A percentile compares a stretch with the other conserved stretches of the same genome.
phyloP scores from a whole-genome alignment of 1,284 basidiomycete genomes.

The Mrakiaceae sp. region DNA sequence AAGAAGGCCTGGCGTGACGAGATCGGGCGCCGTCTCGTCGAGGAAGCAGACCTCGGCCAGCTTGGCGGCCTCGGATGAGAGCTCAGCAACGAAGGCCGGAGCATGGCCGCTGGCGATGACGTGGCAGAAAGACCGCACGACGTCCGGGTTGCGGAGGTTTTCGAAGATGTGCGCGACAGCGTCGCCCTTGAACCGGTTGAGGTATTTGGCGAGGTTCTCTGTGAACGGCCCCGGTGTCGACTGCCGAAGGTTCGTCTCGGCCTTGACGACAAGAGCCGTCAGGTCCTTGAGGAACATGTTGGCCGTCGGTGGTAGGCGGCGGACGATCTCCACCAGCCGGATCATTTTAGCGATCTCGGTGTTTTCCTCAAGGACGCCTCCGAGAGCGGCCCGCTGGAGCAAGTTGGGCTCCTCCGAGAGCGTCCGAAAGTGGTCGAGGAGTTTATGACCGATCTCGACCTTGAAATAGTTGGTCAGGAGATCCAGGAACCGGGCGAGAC shows the following conservation, averaged over 20 bases:
- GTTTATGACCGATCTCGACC: constrained; percentile 96
- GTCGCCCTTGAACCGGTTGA: constrained; percentile 80
- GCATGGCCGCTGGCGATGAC: constrained; percentile 68
- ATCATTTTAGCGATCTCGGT: constrained; percentile 89
- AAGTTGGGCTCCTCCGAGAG: constrained; percentile 71
- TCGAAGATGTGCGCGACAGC: constrained; percentile 75
- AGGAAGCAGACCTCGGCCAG: constrained; percentile 52
- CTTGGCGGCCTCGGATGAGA: constrained; percentile 51
- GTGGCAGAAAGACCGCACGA: constrained; percentile 67
- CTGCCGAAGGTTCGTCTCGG: constrained; percentile 83
- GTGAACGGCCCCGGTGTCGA: constrained; percentile 87
- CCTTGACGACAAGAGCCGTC: constrained; percentile 80
- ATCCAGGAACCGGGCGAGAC: constrained; percentile 87
- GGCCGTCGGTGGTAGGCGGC: constrained; percentile 83
- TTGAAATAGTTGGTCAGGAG: constrained; percentile 99
- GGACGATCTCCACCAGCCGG: constrained; percentile 91
- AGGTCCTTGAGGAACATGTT: constrained; percentile 85
- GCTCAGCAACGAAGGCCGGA: constrained; percentile 60
- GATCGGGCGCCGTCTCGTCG: constrained; percentile 43
- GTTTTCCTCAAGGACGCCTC: constrained; percentile 67
- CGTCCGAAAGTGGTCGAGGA: constrained; percentile 87
- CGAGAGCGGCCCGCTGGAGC: constrained; percentile 61
- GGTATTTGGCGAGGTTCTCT: constrained; percentile 78
- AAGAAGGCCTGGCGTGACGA: constrained; percentile 56
- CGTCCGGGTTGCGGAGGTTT: constrained; percentile 59